Evolutionary conservation across 352 stramenopile species (phyloP), one percentile per base, ranked within the genome.

Genomic region (Vaucheria bursata): DNA sequence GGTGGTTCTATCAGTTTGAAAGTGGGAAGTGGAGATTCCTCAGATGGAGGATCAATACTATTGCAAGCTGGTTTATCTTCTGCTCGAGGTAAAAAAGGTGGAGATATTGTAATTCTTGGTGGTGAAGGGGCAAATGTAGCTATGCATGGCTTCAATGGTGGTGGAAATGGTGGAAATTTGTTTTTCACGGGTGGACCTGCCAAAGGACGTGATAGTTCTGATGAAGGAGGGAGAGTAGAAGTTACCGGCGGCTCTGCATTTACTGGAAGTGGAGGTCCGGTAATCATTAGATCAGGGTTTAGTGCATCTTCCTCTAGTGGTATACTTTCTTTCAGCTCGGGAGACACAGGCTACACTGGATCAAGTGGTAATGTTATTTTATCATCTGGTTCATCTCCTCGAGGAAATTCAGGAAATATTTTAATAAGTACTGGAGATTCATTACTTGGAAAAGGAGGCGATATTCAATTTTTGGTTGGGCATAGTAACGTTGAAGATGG

Each of bases 71-170:
- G 80, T 38, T 45, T 64, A 67, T 53, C 79, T 18, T 83, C 86
- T 8, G 79, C 78, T 8, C 69, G 78, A 82, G 79, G 78, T 45
- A 68, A 84, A 49, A 81, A 75, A 40, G 85, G 87, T 7, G 88
- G 88, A 7, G 67, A 80, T 39, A 79, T 92, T 32, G 40, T 84
- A 38, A 80, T 91, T 52, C 18, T 74, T 36, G 86, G 85, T 35
- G 87, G 88, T 31, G 78, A 88, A 18, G 87, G 85, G 0, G 78
- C 81, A 29, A 87, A 76, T 45, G 80, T 77, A 35, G 86, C 85
- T 73, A 87, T 80, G 0, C 74, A 36, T 49, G 86, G 90, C 75
- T 89, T 91, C 49, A 91, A 91, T 6, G 87, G 89, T 73, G 91
- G 92, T 3, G 93, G 92, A 59, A 83, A 88, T 40, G 80, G 73